Conservation (phyloP, 2,329 filamentous ascomycete species). For the Stagonosporopsis rhizophila region DNA sequence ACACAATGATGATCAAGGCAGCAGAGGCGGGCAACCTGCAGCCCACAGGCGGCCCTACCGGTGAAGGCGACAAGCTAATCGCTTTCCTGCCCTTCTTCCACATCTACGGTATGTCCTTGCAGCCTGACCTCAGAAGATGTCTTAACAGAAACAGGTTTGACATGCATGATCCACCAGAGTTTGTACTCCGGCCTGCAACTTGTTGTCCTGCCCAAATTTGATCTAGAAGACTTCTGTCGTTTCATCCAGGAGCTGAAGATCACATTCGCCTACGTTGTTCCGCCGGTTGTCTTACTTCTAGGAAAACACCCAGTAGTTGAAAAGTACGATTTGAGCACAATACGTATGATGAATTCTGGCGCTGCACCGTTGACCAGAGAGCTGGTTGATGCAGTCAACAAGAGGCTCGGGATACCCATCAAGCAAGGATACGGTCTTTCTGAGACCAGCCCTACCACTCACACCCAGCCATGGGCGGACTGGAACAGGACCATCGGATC, state of each 20-base stretch:
- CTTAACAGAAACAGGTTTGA: constrained; percentile 62
- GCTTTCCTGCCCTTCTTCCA: constrained; percentile 90
- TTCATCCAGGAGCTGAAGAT: constrained; percentile 77
- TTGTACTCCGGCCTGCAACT: constrained; percentile 71
- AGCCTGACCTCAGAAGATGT: background rate
- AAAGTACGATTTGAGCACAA: constrained; percentile 78
- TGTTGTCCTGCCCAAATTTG: constrained; percentile 80
- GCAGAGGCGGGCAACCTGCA: constrained; percentile 59
- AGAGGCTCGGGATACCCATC: constrained; percentile 76
- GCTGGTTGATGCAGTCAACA: constrained; percentile 77
- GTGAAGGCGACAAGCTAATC: constrained; percentile 73
- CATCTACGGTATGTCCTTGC: constrained; percentile 71
- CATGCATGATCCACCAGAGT: constrained; percentile 72
- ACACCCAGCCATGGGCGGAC: constrained; percentile 74
- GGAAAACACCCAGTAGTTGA: constrained; percentile 79
- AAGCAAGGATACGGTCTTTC: constrained; percentile 94
- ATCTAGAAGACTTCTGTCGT: constrained; percentile 78
- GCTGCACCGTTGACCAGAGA: constrained; percentile 85
- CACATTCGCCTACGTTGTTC: constrained; percentile 82
- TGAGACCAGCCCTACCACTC: constrained; percentile 82
- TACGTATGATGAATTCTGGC: constrained; percentile 86
- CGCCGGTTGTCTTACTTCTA: constrained; percentile 81
- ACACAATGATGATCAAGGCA: constrained; percentile 58
- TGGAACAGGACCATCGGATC: constrained; percentile 80
- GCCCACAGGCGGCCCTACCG: constrained; percentile 65